phyloP scores from a whole-genome alignment of 164 flowering plant genomes.

The Kalanchoe fedtschenkoi region DNA sequence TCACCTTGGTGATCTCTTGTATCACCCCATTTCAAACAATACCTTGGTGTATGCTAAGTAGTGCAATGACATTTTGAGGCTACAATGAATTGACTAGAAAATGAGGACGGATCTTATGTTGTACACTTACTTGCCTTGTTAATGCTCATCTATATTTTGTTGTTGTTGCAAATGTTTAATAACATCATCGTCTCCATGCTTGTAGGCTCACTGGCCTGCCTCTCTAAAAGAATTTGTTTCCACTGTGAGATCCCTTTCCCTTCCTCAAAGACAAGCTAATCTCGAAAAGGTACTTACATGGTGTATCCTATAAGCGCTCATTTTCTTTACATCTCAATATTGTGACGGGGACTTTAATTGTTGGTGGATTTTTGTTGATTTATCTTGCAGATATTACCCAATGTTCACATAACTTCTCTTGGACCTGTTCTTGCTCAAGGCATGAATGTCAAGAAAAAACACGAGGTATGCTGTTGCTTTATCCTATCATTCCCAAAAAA shows the following conservation, averaged over 20 bases:
- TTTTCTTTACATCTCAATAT: background rate
- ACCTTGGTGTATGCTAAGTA: too few relatives aligned
- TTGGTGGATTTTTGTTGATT: background rate
- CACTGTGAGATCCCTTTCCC: conserved; percentile 40
- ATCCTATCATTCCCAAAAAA: background rate
- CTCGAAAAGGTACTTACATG: conserved; percentile 35
- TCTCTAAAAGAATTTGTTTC: conserved; percentile 63
- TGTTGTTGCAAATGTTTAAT: background rate
- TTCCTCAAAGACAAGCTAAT: conserved; percentile 48
- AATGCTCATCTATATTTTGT: too few relatives aligned
- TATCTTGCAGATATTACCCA: conserved; percentile 49
- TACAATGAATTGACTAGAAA: too few relatives aligned
- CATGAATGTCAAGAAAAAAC: conserved; percentile 81
- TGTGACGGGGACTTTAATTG: background rate
- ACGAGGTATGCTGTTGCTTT: conserved; percentile 46
- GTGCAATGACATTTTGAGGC: too few relatives aligned
- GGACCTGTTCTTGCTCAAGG: conserved; percentile 67
- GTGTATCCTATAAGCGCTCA: background rate
- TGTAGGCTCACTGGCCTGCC: conserved; percentile 68
- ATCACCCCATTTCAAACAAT: too few relatives aligned
- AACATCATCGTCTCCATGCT: background rate
- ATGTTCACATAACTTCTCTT: conserved; percentile 29
- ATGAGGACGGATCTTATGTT: too few relatives aligned
- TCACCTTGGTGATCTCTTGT: too few relatives aligned
- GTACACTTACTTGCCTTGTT: background rate